Percentiles rank a stretch among this genome's conserved stretches.
These are phyloP conservation scores for Yamadazyma laniorum DNA, from an alignment of 805 yeast species.

Conservation along the genomic window DNA sequence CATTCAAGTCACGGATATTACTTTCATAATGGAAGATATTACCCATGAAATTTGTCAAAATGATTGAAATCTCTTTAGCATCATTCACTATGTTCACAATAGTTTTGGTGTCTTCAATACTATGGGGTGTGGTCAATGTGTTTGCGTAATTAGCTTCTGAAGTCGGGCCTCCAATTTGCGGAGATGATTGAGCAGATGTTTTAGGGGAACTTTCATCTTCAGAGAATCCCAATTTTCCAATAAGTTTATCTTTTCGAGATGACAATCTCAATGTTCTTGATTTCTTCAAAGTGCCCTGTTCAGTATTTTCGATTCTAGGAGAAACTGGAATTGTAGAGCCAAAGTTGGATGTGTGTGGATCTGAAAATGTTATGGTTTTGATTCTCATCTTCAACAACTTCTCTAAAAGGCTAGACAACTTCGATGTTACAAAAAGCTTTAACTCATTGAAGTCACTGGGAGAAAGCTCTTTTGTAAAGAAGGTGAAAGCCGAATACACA, in stretches of 20 bases:
- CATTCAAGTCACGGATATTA: constrained; percentile 26
- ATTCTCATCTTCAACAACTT: constrained; percentile 21
- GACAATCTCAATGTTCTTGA: constrained; percentile 32
- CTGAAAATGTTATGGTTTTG: constrained; percentile 16
- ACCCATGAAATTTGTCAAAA: constrained; percentile 40
- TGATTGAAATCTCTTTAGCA: constrained; percentile 32
- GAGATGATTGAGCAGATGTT: constrained; percentile 5
- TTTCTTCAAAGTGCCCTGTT: constrained; percentile 18
- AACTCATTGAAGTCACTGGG: constrained; percentile 47
- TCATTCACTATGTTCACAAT: constrained; percentile 37
- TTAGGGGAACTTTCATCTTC: constrained; percentile 10
- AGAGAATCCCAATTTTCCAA: constrained; percentile 12
- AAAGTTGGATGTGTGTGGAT: not conserved
- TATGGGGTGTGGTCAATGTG: constrained; percentile 11
- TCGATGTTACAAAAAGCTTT: constrained; percentile 38
- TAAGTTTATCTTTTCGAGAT: constrained; percentile 27
- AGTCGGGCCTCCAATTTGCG: not conserved
- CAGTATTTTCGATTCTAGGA: constrained; percentile 9
- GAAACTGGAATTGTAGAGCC: constrained; percentile 10
- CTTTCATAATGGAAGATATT: constrained; percentile 41
- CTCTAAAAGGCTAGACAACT: constrained; percentile 28
- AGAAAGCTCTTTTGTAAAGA: constrained; percentile 57
- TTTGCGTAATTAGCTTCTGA: constrained; percentile 1
- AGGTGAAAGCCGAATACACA: constrained; percentile 33
- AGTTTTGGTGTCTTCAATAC: constrained; percentile 31